A percentile compares a stretch with the other conserved stretches of the same genome.
Conservation (phyloP, 257 asterid genomes). For the Vinca minor region DNA sequence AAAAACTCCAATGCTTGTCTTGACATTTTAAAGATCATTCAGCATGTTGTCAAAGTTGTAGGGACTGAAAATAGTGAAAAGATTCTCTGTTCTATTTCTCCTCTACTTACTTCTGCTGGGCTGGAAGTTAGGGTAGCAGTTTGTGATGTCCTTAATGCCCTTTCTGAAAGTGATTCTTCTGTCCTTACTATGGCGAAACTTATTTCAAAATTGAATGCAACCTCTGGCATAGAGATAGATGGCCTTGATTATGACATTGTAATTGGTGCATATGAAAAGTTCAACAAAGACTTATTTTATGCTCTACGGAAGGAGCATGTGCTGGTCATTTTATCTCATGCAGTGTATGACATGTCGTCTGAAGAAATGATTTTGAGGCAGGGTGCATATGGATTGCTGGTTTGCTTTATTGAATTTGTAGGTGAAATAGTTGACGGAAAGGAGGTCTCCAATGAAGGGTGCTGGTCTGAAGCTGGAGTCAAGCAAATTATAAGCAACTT, state of each 20-base stretch:
- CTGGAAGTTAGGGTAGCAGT: slow-evolving; percentile 49
- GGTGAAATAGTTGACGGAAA: slow-evolving; percentile 39
- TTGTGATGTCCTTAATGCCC: slow-evolving; percentile 74
- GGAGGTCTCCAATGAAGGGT: slow-evolving; percentile 23
- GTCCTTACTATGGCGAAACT: slow-evolving; percentile 48
- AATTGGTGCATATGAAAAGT: slow-evolving; percentile 59
- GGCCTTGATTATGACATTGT: slow-evolving; percentile 76
- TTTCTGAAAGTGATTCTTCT: slow-evolving; percentile 60
- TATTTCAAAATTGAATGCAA: slow-evolving; percentile 58
- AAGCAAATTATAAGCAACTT: slow-evolving; percentile 41
- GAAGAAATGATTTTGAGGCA: slow-evolving; percentile 72
- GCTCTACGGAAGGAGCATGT: slow-evolving; percentile 56
- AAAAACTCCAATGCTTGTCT: slow-evolving; percentile 41
- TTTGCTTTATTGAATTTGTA: slow-evolving; percentile 63
- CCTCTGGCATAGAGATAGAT: slow-evolving; percentile 54
- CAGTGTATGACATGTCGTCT: slow-evolving; percentile 75
- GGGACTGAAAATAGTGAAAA: slow-evolving; percentile 46
- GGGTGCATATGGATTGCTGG: slow-evolving; percentile 70
- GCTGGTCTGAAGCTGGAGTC: slow-evolving; percentile 50
- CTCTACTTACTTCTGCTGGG: slow-evolving; percentile 60
- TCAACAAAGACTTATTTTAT: slow-evolving; percentile 46
- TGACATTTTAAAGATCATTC: slow-evolving; percentile 47
- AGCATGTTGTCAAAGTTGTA: slow-evolving; percentile 37
- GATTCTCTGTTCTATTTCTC: slow-evolving; percentile 51
- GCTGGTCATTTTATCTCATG: slow-evolving; percentile 61